Percentiles rank a stretch among this genome's conserved stretches.
Conservation (phyloP, 2,329 filamentous ascomycete species). For the Beauveria rudraprayagi region DNA sequence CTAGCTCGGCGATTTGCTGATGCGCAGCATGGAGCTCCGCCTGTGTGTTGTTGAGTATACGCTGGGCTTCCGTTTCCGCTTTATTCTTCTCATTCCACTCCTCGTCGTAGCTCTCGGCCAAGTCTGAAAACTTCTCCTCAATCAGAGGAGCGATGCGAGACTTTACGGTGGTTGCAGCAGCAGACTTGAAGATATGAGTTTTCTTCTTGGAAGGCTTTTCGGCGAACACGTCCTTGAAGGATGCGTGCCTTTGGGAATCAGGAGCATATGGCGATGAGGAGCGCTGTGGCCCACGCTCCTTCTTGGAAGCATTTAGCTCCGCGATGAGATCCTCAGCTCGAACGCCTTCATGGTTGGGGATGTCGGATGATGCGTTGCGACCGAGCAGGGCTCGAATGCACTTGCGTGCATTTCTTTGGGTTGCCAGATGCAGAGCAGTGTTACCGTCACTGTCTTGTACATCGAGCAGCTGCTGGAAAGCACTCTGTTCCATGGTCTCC, state of each 20-base stretch:
- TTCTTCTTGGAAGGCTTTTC: constrained; percentile 35
- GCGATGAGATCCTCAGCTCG: constrained; percentile 80
- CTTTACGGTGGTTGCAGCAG: constrained; percentile 61
- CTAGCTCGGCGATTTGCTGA: constrained; percentile 51
- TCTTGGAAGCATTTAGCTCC: constrained; percentile 60
- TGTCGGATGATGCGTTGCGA: constrained; percentile 74
- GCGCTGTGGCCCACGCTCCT: constrained; percentile 59
- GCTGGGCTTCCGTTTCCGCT: constrained; percentile 58
- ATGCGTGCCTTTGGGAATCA: constrained; percentile 49
- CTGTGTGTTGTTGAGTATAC: constrained; percentile 58
- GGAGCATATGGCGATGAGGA: constrained; percentile 68
- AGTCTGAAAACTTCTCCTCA: constrained; percentile 62
- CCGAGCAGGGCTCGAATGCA: constrained; percentile 74
- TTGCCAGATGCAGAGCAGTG: constrained; percentile 68
- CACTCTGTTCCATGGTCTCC: constrained; percentile 65
- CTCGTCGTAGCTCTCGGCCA: constrained; percentile 64
- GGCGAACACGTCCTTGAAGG: constrained; percentile 42
- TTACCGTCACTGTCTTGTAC: constrained; percentile 80
- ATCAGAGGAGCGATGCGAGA: constrained; percentile 61
- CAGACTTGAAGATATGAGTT: constrained; percentile 44
- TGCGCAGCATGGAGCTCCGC: constrained; percentile 56
- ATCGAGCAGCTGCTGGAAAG: constrained; percentile 73
- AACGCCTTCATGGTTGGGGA: constrained; percentile 73
- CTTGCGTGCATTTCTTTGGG: constrained; percentile 79
- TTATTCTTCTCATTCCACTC: constrained; percentile 68